phyloP scores from a whole-genome alignment of 2,329 filamentous ascomycete genomes.

The Plectosphaerella sp. region DNA sequence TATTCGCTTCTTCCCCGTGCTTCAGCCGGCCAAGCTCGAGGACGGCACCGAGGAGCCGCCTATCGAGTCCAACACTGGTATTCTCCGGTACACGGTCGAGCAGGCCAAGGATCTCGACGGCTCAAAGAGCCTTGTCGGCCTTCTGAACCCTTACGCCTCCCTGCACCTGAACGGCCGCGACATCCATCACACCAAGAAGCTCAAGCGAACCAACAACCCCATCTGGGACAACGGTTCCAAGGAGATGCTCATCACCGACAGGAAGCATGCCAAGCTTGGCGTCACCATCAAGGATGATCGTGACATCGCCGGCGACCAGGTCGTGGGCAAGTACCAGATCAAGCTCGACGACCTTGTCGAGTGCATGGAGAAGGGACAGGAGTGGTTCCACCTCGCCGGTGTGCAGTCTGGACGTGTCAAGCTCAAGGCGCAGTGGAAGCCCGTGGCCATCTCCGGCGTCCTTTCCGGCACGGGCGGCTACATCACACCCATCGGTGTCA shows the following conservation, averaged over 20 bases:
- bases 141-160: slow-evolving; percentile 85
- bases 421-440: slow-evolving; percentile 91
- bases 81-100: slow-evolving; percentile 87
- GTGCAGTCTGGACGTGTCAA: slow-evolving; percentile 82
- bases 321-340: slow-evolving; percentile 90
- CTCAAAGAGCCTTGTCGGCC: slow-evolving; percentile 84
- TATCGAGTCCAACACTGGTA: slow-evolving; percentile 89
- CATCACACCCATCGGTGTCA: slow-evolving; percentile 87
- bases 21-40: slow-evolving; percentile 65
- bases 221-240: slow-evolving; percentile 93
- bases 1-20: slow-evolving; percentile 90
- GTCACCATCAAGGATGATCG: slow-evolving; percentile 94
- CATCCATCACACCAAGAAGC: slow-evolving; percentile 81
- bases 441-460: slow-evolving; percentile 79
- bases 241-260: slow-evolving; percentile 92
- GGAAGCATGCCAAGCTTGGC: slow-evolving; percentile 84
- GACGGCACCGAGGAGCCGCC: slow-evolving; percentile 77
- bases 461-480: slow-evolving; percentile 80
- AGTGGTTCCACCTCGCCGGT: slow-evolving; percentile 89
- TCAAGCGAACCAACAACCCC: slow-evolving; percentile 96
- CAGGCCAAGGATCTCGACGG: slow-evolving; percentile 95
- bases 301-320: slow-evolving; percentile 75
- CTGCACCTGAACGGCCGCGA: slow-evolving; percentile 90
- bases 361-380: slow-evolving; percentile 84
- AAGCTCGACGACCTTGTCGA: slow-evolving; percentile 92